These are phyloP conservation scores for Dactylellina leptospora DNA, from an alignment of 2,329 filamentous ascomycete genomes.

Conservation along the genomic window DNA sequence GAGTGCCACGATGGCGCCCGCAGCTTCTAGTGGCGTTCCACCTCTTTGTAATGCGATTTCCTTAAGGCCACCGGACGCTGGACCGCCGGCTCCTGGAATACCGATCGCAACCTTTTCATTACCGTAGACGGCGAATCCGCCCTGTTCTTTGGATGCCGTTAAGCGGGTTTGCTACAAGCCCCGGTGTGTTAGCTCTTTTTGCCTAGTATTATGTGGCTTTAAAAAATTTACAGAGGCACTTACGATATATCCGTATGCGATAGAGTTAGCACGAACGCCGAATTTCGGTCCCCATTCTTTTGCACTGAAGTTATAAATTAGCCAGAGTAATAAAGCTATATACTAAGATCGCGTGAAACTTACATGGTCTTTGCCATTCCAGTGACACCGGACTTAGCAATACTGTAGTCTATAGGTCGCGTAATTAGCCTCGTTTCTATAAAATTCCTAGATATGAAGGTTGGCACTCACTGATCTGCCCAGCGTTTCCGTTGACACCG, in stretches of 20 bases:
- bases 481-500: slow-evolving; percentile 82
- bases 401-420: slow-evolving; percentile 87
- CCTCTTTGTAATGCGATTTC: slow-evolving; percentile 78
- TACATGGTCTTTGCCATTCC: slow-evolving; percentile 89
- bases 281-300: slow-evolving; percentile 65
- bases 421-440: slow-evolving; percentile 39
- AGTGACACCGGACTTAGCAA: slow-evolving; percentile 83
- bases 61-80: slow-evolving; percentile 62
- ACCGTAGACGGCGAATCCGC: slow-evolving; percentile 79
- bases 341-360: background rate
- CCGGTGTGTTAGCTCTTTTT: background rate
- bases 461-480: slow-evolving; percentile 34
- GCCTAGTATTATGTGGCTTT: background rate
- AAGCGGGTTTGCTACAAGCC: slow-evolving; percentile 68
- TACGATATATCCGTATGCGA: slow-evolving; percentile 76
- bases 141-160: slow-evolving; percentile 84
- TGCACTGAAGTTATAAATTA: slow-evolving; percentile 8
- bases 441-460: slow-evolving; percentile 49
- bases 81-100: slow-evolving; percentile 69
- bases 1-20: slow-evolving; percentile 77
- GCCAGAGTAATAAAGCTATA: background rate
- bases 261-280: slow-evolving; percentile 70
- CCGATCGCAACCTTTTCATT: slow-evolving; percentile 79
- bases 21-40: slow-evolving; percentile 81
- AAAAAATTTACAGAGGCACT: slow-evolving; percentile 18